Conservation (phyloP, 2,329 filamentous ascomycete species). For the Colletotrichum destructivum region DNA sequence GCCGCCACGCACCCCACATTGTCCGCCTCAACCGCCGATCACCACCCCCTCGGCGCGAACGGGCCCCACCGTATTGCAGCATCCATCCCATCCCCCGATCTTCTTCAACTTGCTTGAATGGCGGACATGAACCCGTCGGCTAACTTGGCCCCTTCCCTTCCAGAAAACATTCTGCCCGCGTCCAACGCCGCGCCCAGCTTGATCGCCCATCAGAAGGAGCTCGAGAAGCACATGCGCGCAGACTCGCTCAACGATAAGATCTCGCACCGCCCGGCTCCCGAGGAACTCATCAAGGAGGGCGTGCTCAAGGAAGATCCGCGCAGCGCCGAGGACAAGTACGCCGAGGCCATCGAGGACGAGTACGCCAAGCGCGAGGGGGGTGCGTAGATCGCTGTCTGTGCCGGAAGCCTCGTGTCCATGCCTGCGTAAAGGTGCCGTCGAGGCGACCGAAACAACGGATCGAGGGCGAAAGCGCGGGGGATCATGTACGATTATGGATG, state of each 20-base stretch:
- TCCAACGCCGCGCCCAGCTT: conserved; percentile 84
- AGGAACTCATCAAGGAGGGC: conserved; percentile 83
- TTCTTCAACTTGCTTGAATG: background rate
- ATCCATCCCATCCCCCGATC: background rate
- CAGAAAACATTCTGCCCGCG: conserved; percentile 89
- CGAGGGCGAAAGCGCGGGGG: background rate
- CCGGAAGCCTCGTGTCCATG: background rate
- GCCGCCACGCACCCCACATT: conserved; percentile 12
- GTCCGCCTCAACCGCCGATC: conserved; percentile 40
- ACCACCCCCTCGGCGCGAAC: conserved; percentile 3
- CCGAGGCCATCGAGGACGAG: conserved; percentile 75
- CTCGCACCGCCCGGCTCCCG: conserved; percentile 81
- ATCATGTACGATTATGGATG: conserved; percentile 18
- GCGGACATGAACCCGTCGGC: background rate
- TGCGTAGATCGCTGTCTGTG: conserved; percentile 55
- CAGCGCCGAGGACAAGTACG: conserved; percentile 69
- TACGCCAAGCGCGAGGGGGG: conserved; percentile 76
- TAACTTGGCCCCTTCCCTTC: conserved; percentile 31
- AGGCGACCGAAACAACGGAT: background rate
- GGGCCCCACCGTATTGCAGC: conserved; percentile 2
- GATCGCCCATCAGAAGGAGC: conserved; percentile 85
- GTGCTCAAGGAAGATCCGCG: conserved; percentile 81
- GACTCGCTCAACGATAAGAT: conserved; percentile 92
- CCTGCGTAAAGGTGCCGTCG: too few species aligned
- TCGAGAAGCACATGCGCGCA: conserved; percentile 89